A percentile compares a stretch with the other conserved stretches of the same genome.
These are phyloP conservation scores for Carex pumila DNA, from an alignment of 176 grass and related monocot genomes.

Conservation along the genomic window DNA sequence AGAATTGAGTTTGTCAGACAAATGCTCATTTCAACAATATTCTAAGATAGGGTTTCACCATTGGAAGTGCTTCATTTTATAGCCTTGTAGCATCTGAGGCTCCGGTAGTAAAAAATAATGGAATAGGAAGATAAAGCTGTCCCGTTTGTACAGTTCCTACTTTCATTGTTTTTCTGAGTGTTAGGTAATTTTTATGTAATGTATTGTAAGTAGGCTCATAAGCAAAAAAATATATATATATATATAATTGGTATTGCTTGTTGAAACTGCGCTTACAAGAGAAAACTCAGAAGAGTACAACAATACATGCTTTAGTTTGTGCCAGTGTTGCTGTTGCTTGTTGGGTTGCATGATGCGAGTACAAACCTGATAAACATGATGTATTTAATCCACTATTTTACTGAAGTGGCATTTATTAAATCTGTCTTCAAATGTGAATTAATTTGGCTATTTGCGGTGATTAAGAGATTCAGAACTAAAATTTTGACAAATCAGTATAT, in stretches of 20 bases:
- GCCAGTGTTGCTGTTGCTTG: not conserved
- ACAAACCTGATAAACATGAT: not conserved
- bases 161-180: not conserved
- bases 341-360: not conserved
- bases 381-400: not conserved
- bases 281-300: not conserved
- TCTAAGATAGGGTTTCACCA: constrained; percentile 20
- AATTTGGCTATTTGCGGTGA: not conserved
- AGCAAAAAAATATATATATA: too few species aligned
- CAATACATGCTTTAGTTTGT: not conserved
- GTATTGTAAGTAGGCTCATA: not conserved
- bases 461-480: not conserved
- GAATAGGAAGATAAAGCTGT: not conserved
- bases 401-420: not conserved
- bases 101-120: too few species aligned
- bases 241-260: not conserved
- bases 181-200: constrained; percentile 8
- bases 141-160: not conserved
- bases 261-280: not conserved
- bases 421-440: not conserved
- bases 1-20: constrained; percentile 56
- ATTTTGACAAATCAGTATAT: not conserved
- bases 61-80: not conserved
- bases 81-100: not conserved
- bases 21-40: constrained; percentile 60